Evolutionary conservation across 2,329 filamentous ascomycete species (phyloP), one percentile per base, ranked within the genome.

Genomic region (Gnomoniopsis smithogilvyi): DNA sequence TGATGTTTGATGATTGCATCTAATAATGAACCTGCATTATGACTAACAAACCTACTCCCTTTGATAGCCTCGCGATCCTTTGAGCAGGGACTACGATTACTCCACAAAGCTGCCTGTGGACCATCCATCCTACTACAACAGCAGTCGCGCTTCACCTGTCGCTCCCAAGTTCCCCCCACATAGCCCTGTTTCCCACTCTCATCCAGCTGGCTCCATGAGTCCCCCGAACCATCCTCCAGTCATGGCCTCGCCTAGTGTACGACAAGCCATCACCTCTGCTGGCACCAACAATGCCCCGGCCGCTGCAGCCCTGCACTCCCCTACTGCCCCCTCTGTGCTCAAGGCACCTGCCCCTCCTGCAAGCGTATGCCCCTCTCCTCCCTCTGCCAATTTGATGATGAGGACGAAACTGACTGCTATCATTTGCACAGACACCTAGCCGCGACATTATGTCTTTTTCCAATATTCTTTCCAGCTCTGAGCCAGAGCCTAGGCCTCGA

Each of bases 361-460:
- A 51, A 74, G 70, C 56, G 73, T 76, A 72, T 62, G 72, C 70
- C 65, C 60, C 59, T 43, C 21, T 49, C 43, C 30, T 12, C 3
- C 19, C 14, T n/a, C 34, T 8, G 19, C 22, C 22, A 33, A 15
- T 45, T 19, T 41, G 34, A 15, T 15, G 34, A 36, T 14, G 36
- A 41, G 21, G 33, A 24, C 22, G 3, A 33, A 24, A 45, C 49
- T 62, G 38, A 61, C 51, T 2, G n/a, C 12, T 21, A n/a, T 48
- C 49, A 17, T 19, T 21, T 55, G 46, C 51, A 38, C 72, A 92
- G 84, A 89, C 89, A 52, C 84, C 89, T 1, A 86, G 85, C 65
- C 87, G 92, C 71, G 81, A 88, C 45, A 88, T 89, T 60, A 97
- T 97, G 93, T 95, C 93, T 6, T 95, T 98, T 69, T 95, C 92